Conservation (phyloP, 2,329 filamentous ascomycete species). For the Paramyrothecium sp. region DNA sequence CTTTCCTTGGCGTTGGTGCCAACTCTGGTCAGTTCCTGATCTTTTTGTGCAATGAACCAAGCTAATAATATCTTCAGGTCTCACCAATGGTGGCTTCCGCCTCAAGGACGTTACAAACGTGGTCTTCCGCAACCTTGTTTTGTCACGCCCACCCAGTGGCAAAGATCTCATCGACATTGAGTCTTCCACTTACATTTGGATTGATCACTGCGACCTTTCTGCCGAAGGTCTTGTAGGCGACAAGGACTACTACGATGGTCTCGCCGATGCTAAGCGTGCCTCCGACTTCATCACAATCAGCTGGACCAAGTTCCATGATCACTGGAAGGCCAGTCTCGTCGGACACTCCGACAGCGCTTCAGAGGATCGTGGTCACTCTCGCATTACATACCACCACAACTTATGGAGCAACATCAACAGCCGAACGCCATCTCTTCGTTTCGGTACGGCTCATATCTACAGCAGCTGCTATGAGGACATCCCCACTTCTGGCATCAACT, state of each 20-base stretch:
- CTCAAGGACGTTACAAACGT: slow-evolving; percentile 46
- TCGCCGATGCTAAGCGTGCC: slow-evolving; percentile 56
- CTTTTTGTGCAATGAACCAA: not conserved
- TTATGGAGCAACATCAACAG: slow-evolving; percentile 53
- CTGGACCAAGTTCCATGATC: slow-evolving; percentile 26
- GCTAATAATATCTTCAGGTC: slow-evolving; percentile 8
- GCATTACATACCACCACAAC: slow-evolving; percentile 57
- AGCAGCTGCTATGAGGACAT: slow-evolving; percentile 51
- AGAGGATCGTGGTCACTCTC: slow-evolving; percentile 55
- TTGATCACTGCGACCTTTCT: slow-evolving; percentile 58
- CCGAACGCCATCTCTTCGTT: slow-evolving; percentile 47
- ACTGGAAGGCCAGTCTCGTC: slow-evolving; percentile 61
- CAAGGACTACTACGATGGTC: slow-evolving; percentile 63
- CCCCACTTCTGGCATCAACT: slow-evolving; percentile 48
- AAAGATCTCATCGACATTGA: slow-evolving; percentile 46
- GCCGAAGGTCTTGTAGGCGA: slow-evolving; percentile 46
- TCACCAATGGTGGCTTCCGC: slow-evolving; percentile 38
- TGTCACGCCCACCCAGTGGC: slow-evolving; percentile 40
- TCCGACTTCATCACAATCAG: slow-evolving; percentile 49
- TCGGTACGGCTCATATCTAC: slow-evolving; percentile 58
- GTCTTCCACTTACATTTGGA: slow-evolving; percentile 47
- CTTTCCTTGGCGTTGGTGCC: slow-evolving; percentile 44
- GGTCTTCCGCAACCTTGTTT: slow-evolving; percentile 49
- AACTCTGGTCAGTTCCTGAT: slow-evolving; percentile 22
- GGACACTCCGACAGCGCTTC: slow-evolving; percentile 52